Evolutionary conservation across 2,329 filamentous ascomycete species (phyloP).

Genomic region (Calonectria pteridis): DNA sequence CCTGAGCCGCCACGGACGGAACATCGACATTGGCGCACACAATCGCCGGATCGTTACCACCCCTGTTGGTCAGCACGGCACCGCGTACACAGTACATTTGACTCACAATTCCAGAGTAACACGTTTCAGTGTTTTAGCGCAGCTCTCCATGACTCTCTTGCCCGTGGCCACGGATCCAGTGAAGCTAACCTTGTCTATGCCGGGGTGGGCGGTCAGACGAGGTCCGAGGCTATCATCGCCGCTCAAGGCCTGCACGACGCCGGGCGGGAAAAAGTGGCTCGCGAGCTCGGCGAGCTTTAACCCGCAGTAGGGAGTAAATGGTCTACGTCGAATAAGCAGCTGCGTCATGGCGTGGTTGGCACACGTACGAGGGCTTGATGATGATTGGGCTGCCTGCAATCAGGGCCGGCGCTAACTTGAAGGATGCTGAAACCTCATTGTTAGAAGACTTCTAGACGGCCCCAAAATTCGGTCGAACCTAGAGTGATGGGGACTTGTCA

Average conservation of each 20-base stretch:
- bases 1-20: conserved; percentile 48
- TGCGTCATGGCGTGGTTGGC: background rate
- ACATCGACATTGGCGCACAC: conserved; percentile 63
- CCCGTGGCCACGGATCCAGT: conserved; percentile 71
- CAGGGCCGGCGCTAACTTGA: conserved; percentile 68
- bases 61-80: conserved; percentile 9
- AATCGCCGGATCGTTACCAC: conserved; percentile 34
- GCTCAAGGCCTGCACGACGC: conserved; percentile 70
- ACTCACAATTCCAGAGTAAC: conserved; percentile 67
- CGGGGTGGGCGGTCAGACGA: conserved; percentile 68
- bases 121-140: conserved; percentile 68
- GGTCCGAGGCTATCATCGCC: conserved; percentile 72
- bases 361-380: conserved; percentile 61
- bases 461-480: background rate
- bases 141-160: conserved; percentile 69
- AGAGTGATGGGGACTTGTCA: background rate
- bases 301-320: conserved; percentile 67
- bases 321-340: conserved; percentile 32
- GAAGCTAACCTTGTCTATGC: conserved; percentile 71
- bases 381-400: conserved; percentile 68
- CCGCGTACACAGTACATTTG: too few species aligned
- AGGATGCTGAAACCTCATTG: conserved; percentile 65
- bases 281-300: conserved; percentile 71
- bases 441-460: background rate
- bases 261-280: conserved; percentile 68